Conservation (phyloP, 176 grass and related monocot species). For the Hyparrhenia diplandra region DNA sequence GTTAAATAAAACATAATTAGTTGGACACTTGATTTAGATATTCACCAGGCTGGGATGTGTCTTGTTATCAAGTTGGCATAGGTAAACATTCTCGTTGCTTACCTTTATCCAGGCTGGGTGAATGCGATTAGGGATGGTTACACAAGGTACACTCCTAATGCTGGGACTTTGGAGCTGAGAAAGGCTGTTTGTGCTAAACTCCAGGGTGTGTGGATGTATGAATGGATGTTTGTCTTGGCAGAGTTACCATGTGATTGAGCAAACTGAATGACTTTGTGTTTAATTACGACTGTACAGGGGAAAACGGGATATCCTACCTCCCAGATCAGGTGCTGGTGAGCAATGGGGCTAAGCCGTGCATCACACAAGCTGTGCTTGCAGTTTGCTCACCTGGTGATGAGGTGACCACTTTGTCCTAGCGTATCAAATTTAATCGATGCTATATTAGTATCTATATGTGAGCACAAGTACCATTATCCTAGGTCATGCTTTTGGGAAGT, state of each 20-base stretch:
- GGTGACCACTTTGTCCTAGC: constrained; percentile 18
- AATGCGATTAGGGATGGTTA: constrained; percentile 61
- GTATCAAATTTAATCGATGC: background rate
- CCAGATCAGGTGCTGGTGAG: constrained; percentile 80
- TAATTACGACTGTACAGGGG: constrained; percentile 37
- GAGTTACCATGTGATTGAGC: background rate
- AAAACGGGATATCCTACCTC: constrained; percentile 67
- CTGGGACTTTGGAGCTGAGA: constrained; percentile 74
- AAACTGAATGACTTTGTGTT: background rate
- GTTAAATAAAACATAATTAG: background rate
- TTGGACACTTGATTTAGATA: background rate
- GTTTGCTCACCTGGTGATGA: constrained; percentile 82
- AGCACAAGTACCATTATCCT: background rate
- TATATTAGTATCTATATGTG: background rate
- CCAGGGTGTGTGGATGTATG: constrained; percentile 29
- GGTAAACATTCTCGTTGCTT: background rate
- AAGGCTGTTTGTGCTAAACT: constrained; percentile 82
- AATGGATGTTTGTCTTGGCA: background rate
- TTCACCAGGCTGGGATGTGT: background rate
- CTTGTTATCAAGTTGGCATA: background rate
- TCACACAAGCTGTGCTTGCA: constrained; percentile 68
- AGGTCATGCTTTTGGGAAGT: background rate
- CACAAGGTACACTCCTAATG: constrained; percentile 71
- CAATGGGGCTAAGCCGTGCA: constrained; percentile 79
- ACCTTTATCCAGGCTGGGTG: constrained; percentile 54